Percentiles rank a stretch among this genome's conserved stretches.
phyloP scores from a whole-genome alignment of 257 asterid species.

The Solanum pennellii region DNA sequence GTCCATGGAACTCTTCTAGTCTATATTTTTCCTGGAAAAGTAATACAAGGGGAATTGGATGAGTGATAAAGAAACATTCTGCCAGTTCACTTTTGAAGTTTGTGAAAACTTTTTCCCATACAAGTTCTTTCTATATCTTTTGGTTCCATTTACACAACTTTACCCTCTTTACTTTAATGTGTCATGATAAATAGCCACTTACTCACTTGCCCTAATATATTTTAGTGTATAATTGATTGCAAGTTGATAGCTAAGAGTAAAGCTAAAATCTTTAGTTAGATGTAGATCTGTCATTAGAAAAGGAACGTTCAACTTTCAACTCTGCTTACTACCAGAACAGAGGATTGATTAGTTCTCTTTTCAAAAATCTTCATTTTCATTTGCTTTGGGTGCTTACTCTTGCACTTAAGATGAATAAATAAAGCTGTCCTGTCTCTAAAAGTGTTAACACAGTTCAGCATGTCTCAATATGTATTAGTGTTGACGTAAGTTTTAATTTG shows the following conservation, averaged over 20 bases:
- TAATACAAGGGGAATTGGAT: neutral
- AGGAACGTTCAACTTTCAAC: neutral
- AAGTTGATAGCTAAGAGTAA: neutral
- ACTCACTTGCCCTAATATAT: neutral
- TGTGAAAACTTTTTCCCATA: neutral
- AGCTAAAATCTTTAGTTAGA: neutral
- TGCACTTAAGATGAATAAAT: neutral
- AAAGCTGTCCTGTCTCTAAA: neutral
- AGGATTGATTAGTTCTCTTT: neutral
- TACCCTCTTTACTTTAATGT: neutral
- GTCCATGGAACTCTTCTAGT: neutral
- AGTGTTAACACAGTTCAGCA: neutral
- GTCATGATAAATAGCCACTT: neutral
- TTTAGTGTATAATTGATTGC: neutral
- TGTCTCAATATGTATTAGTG: neutral
- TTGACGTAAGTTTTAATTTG: neutral
- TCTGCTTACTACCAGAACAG: neutral
- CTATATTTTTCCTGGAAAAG: neutral
- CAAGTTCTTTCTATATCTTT: neutral
- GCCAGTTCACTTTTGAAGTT: neutral
- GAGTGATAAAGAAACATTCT: neutral
- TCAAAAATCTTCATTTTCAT: neutral
- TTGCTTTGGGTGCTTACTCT: neutral
- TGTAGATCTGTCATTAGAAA: neutral
- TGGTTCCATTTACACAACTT: neutral